Conservation (phyloP, 2,329 filamentous ascomycete genomes). For the Polychaeton citri region DNA sequence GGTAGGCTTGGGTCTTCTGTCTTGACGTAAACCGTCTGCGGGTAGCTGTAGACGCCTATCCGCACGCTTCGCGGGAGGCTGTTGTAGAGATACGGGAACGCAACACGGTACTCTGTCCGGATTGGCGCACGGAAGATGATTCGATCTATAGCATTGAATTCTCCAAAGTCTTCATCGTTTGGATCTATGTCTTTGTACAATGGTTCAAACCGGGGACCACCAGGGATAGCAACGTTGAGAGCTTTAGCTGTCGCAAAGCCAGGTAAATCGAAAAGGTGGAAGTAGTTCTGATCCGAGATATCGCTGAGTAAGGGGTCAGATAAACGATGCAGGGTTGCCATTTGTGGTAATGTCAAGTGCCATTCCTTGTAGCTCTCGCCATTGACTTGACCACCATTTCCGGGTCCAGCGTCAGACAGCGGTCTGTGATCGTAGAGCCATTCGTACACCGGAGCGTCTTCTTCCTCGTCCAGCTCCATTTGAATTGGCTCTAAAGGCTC, state of each 20-base stretch:
- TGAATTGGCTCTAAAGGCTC: conserved; percentile 96
- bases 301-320: conserved; percentile 86
- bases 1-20: conserved; percentile 80
- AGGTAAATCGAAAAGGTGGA: conserved; percentile 90
- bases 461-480: conserved; percentile 90
- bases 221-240: conserved; percentile 92
- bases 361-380: conserved; percentile 93
- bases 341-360: conserved; percentile 87
- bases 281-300: conserved; percentile 91
- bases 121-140: conserved; percentile 97
- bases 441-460: conserved; percentile 81
- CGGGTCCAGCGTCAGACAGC: conserved; percentile 78
- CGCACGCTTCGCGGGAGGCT: conserved; percentile 89
- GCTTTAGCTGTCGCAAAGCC: conserved; percentile 95
- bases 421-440: conserved; percentile 97
- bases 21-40: conserved; percentile 81
- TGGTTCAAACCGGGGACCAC: conserved; percentile 90
- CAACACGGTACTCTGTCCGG: conserved; percentile 87
- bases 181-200: conserved; percentile 98
- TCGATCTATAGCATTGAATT: conserved; percentile 98
- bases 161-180: conserved; percentile 97
- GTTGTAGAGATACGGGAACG: conserved; percentile 91
- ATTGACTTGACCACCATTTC: conserved; percentile 89
- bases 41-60: conserved; percentile 84
- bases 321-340: conserved; percentile 87